Percentiles rank a stretch among this genome's conserved stretches.
Evolutionary conservation across 2,329 filamentous ascomycete species (phyloP).

Genomic region (Fusarium sp.): DNA sequence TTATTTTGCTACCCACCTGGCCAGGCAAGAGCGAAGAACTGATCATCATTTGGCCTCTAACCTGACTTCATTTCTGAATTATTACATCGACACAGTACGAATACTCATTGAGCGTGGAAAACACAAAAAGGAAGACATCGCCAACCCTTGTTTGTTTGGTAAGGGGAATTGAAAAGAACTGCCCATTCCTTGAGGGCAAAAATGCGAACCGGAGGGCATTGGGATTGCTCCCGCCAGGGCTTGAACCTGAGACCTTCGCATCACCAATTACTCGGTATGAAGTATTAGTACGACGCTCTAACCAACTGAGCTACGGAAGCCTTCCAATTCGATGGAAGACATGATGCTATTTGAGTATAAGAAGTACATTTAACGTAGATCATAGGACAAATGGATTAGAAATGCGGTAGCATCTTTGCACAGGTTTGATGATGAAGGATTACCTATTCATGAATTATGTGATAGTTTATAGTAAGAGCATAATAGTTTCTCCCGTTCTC

Average conservation of each 20-base stretch:
- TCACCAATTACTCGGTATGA: conserved; percentile 41
- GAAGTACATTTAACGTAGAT: accelerated
- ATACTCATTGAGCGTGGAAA: too few relatives aligned
- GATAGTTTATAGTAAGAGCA: neutral
- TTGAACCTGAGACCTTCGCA: conserved; percentile 53
- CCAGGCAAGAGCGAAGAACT: too few relatives aligned
- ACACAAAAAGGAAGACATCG: too few relatives aligned
- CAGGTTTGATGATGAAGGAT: conserved; percentile 16
- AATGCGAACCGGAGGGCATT: conserved; percentile 33
- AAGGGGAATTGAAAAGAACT: too few relatives aligned
- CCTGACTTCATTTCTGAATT: too few relatives aligned
- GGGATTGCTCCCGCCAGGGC: conserved; percentile 51
- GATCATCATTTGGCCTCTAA: too few relatives aligned
- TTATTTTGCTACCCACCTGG: too few relatives aligned
- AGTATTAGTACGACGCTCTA: conserved; percentile 52
- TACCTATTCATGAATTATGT: conserved; percentile 7
- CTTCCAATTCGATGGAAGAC: conserved; percentile 27
- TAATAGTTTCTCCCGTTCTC: conserved; percentile 7
- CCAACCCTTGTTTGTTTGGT: too few relatives aligned
- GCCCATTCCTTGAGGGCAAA: conserved; percentile 6
- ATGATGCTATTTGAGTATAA: neutral
- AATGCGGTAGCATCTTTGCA: neutral
- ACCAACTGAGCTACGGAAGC: conserved; percentile 52
- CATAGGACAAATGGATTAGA: neutral
- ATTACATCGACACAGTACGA: neutral